Base-by-base conservation (phyloP, 2,329 filamentous ascomycete species). In the Trichoderma simmonsii region DNA sequence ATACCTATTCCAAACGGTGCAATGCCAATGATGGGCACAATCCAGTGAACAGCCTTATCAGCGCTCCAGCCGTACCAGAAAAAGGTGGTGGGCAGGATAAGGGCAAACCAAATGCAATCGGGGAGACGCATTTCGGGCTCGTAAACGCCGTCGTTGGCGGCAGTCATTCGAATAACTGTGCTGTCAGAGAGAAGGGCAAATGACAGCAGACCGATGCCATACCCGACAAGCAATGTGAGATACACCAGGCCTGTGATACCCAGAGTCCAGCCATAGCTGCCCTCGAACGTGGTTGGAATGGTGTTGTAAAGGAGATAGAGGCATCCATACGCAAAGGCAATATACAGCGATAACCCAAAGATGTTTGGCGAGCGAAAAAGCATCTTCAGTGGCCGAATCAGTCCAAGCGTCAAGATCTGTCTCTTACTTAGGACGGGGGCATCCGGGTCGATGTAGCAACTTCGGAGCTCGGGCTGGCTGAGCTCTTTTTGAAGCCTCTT, bases 281-380 rank as follows among this genome's bases (percentile, higher is more conserved):
- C 77, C 71, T 83, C 77, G 73, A 88, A 88, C 21, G 86, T 83
- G 8, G 82, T 80, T 24, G 86, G 83, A 72, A 88, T 85, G 24
- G 85, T 86, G 74, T 63, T 71, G n/a, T 64, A 65, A 0, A 71
- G 51, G 14, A 71, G 60, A 12, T 64, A 71, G 6, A 65, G 34
- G 48, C 60, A 64, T n/a, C 69, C 69, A 12, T 64, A 65, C 24
- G 51, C 69, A 48, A 71, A 64, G 5, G 69, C 61, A 11, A 71
- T 65, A 18, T 71, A 71, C 7, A 65, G 73, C 1, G 84, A 85
- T n/a, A 86, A 77, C 32, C 82, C 77, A 56, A 86, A 79, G 61
- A 88, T 80, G 73, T 87, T 82, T n/a, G 84, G 84, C 5, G 85
- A 86, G n/a, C 83, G 77, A 72, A 86, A 79, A 36, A 88, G 83